Conservation (phyloP, 2,329 filamentous ascomycete species). For the Exophiala aquamarina region DNA sequence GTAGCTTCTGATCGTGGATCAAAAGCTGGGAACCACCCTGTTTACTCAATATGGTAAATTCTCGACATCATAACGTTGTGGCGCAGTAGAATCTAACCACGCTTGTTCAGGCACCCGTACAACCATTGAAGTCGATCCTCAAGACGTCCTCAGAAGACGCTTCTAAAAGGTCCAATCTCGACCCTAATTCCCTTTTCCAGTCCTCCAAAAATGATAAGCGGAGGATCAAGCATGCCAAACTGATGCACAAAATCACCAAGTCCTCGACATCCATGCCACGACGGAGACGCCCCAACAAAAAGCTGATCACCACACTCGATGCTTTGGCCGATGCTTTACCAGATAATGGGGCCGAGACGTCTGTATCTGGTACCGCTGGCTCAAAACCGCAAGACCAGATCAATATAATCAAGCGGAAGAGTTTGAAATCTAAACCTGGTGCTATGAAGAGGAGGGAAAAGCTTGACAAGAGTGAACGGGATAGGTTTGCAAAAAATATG, state of each 20-base stretch:
- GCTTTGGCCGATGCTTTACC: constrained; percentile 79
- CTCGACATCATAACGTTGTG: no score
- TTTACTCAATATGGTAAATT: no score
- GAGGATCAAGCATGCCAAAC: constrained; percentile 74
- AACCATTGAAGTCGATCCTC: constrained; percentile 18
- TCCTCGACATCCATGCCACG: constrained; percentile 47
- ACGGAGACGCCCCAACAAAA: constrained; percentile 69
- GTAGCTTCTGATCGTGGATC: no score
- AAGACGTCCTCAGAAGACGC: constrained; percentile 6
- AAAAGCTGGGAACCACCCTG: no score
- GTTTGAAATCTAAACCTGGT: constrained; percentile 71
- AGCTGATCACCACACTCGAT: constrained; percentile 73
- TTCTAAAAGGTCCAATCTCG: neutral
- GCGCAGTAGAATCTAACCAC: no score
- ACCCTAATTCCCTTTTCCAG: constrained; percentile 50
- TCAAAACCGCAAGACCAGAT: constrained; percentile 43
- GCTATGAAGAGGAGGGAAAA: constrained; percentile 81
- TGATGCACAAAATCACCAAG: constrained; percentile 75
- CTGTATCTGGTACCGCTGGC: constrained; percentile 36
- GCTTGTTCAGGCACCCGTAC: no score
- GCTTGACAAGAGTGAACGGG: constrained; percentile 76
- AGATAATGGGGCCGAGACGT: constrained; percentile 47
- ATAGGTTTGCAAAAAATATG: constrained; percentile 80
- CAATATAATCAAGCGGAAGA: constrained; percentile 73
- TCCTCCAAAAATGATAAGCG: constrained; percentile 82